A percentile compares a stretch with the other conserved stretches of the same genome.
Evolutionary conservation across 2,329 filamentous ascomycete species (phyloP).

Genomic region (Aureobasidium sp.): DNA sequence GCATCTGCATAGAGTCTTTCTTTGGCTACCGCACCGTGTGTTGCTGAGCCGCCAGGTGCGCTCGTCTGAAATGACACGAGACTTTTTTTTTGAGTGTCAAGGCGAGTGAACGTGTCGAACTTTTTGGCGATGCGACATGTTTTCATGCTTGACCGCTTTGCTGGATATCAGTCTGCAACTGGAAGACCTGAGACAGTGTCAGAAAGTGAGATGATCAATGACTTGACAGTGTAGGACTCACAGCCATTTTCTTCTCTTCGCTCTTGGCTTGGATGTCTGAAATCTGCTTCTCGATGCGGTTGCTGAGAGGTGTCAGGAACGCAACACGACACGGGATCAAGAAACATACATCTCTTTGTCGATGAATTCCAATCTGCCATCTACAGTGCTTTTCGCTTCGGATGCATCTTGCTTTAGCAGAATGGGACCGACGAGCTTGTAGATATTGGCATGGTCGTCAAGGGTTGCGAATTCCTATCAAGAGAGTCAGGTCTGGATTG

Average conservation of each 20-base stretch:
- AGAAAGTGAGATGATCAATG: background rate
- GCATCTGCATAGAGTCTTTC: too few species aligned
- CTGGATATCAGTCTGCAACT: conserved; percentile 37
- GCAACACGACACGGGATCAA: background rate
- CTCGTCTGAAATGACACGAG: too few species aligned
- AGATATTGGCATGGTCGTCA: conserved; percentile 78
- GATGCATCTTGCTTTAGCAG: conserved; percentile 88
- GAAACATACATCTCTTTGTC: conserved; percentile 75
- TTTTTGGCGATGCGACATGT: background rate
- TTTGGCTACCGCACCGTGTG: too few species aligned
- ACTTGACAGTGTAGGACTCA: conserved; percentile 32
- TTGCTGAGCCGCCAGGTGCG: too few species aligned
- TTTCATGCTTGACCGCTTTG: conserved; percentile 21
- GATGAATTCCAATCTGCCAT: conserved; percentile 86
- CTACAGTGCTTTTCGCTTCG: conserved; percentile 85
- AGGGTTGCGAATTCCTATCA: conserved; percentile 72
- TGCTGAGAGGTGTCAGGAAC: conserved; percentile 36
- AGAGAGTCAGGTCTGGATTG: background rate
- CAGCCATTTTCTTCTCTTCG: conserved; percentile 59
- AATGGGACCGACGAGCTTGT: conserved; percentile 90
- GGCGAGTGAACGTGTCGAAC: background rate
- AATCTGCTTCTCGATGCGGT: conserved; percentile 61
- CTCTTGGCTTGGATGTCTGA: conserved; percentile 56
- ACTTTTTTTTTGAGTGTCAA: background rate
- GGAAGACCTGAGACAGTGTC: conserved; percentile 33